Evolutionary conservation across 2,329 filamentous ascomycete species (phyloP).

Genomic region (Juglanconis oblonga): DNA sequence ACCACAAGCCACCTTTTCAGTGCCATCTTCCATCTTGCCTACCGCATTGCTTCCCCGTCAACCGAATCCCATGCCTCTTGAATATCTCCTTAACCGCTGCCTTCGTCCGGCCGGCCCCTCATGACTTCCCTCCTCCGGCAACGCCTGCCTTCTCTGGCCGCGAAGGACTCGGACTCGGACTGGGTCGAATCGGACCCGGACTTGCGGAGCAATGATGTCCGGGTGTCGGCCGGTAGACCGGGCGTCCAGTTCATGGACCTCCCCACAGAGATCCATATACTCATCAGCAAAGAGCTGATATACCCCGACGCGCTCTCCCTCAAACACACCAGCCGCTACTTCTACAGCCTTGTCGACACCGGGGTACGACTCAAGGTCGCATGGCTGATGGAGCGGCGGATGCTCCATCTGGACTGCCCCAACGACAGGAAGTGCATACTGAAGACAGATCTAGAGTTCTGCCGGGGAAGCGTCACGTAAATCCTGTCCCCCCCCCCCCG

Average conservation of each 20-base stretch:
- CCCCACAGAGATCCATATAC: slow-evolving; percentile 65
- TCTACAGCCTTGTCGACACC: slow-evolving; percentile 64
- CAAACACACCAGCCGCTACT: slow-evolving; percentile 63
- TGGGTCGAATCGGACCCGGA: not conserved
- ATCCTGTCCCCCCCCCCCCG: slow-evolving; percentile 21
- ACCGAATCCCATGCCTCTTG: not conserved
- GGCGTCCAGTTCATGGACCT: slow-evolving; percentile 44
- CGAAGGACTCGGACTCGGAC: not conserved
- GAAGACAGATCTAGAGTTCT: slow-evolving; percentile 58
- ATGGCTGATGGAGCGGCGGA: slow-evolving; percentile 65
- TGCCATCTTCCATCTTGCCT: not conserved
- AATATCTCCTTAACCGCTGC: not conserved
- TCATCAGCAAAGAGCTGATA: slow-evolving; percentile 57
- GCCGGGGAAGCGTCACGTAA: slow-evolving; percentile 56
- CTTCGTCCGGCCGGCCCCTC: not conserved
- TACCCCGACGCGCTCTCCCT: slow-evolving; percentile 71
- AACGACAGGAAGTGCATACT: slow-evolving; percentile 56
- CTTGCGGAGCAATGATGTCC: not conserved
- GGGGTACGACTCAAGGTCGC: slow-evolving; percentile 63
- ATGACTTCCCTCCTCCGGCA: slow-evolving; percentile 3
- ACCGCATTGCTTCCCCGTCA: not conserved
- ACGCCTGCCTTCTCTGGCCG: not conserved
- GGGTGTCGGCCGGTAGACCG: not conserved
- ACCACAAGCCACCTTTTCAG: not conserved
- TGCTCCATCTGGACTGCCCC: slow-evolving; percentile 63